A percentile compares a stretch with the other conserved stretches of the same genome.
Conservation (phyloP, 1,284 basidiomycete species). For the Ustilago tritici region DNA sequence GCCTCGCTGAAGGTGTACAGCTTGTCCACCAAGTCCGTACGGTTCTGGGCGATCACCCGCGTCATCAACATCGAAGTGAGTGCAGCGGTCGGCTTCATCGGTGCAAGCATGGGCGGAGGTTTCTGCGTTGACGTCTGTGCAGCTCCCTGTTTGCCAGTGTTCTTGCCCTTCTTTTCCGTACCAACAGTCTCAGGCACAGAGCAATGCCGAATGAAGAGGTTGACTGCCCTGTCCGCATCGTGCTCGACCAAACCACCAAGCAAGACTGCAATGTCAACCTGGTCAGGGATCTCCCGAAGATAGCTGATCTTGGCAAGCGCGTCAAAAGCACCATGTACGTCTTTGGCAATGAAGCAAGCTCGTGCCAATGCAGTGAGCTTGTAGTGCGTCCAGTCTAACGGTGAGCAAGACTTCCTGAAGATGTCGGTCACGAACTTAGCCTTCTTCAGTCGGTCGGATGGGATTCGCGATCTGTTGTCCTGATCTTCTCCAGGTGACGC, state of each 20-base stretch:
- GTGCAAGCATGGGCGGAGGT: conserved; percentile 19
- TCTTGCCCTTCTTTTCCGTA: background rate
- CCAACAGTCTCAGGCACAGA: conserved; percentile 5
- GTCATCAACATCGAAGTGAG: conserved; percentile 32
- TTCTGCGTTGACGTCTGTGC: background rate
- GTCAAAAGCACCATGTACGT: conserved; percentile 36
- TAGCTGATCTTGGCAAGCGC: conserved; percentile 37
- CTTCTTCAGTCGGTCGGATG: conserved; percentile 13
- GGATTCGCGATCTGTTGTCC: background rate
- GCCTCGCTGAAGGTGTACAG: conserved; percentile 24
- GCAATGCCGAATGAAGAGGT: conserved; percentile 42
- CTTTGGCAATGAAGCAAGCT: conserved; percentile 36
- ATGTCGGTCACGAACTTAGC: conserved; percentile 36
- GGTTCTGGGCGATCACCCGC: conserved; percentile 19
- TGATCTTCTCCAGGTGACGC: background rate
- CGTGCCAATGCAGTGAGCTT: conserved; percentile 32
- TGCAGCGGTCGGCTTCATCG: conserved; percentile 30
- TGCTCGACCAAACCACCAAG: conserved; percentile 36
- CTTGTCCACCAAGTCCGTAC: conserved; percentile 29
- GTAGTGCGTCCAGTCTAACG: conserved; percentile 46
- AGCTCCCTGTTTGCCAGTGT: background rate
- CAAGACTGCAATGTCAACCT: conserved; percentile 37
- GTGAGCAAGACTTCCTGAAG: conserved; percentile 23
- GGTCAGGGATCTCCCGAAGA: conserved; percentile 33
- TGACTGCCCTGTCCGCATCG: conserved; percentile 37